Evolutionary conservation across 2,329 filamentous ascomycete species (phyloP), one percentile per base, ranked within the genome.

Genomic region (Mollisia scopiformis): DNA sequence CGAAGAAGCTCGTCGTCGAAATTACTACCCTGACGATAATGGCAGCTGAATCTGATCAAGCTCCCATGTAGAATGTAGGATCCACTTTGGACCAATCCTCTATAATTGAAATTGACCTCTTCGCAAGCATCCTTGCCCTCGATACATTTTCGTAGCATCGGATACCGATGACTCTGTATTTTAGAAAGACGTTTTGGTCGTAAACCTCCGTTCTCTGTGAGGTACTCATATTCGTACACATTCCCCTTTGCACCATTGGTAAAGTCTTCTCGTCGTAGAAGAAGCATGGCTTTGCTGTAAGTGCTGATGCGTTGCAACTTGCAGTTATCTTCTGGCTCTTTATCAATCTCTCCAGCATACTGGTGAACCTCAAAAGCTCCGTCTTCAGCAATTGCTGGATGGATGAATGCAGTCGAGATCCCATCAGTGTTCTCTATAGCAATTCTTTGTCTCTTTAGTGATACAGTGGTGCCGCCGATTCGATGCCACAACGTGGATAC

Each of bases 1-100:
- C 82, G 77, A 2, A 85, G 75, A n/a, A 85, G 74, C 60, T 84
- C 82, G 67, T 84, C 82, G 25, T 80, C 80, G 59, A 81, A 83
- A 35, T 77, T 79, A 13, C 81, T 78, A 58, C 80, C 80, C 66
- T 83, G 82, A 46, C 82, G 79, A 68, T 85, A 84, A 64, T 80
- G 78, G 58, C 82, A 83, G 61, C 80, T 80, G 76, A 84, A 85
- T 16, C 79, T 77, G 16, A 84, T 76, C 11, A 83, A 68, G 59
- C 83, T 84, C 1, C 76, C 77, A 61, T 83, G 78, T 58, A 78
- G 80, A 63, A 83, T 76, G 67, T 82, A 84, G 2, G 81, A 84
- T 11, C 83, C 83, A 10, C 77, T 79, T 53, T 81, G 76, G 46
- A 85, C 76, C 47, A 83, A 80, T 19, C 83, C 83, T 63, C 80